Evolutionary conservation across 306 rosid genomes (phyloP).

Genomic region (Vachellia collinsii): DNA sequence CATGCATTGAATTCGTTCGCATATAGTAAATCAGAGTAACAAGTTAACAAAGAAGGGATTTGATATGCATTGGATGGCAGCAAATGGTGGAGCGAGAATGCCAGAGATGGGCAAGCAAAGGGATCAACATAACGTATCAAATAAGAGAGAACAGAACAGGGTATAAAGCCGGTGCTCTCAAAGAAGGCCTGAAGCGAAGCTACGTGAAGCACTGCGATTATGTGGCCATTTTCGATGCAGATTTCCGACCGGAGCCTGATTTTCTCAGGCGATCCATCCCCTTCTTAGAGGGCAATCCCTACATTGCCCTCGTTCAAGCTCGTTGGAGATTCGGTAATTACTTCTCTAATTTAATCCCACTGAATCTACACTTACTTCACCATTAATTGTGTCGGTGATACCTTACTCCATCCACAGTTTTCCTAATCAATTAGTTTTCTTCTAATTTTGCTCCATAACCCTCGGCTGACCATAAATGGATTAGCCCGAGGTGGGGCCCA

Average conservation of each 20-base stretch:
- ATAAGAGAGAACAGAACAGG: constrained; percentile 84
- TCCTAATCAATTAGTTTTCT: not conserved
- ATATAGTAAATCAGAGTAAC: not conserved
- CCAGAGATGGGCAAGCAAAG: constrained; percentile 97
- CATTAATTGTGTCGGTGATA: constrained; percentile 66
- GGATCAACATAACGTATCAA: constrained; percentile 80
- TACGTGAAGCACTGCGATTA: constrained; percentile 91
- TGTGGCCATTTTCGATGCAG: constrained; percentile 92
- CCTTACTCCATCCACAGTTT: not conserved
- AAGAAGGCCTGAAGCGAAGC: constrained; percentile 87
- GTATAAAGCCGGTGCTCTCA: constrained; percentile 95
- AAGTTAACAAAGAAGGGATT: not conserved
- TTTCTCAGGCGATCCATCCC: constrained; percentile 88
- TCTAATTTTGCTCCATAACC: not conserved
- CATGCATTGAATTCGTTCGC: not conserved
- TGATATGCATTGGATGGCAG: constrained; percentile 41
- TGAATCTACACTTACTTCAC: not conserved
- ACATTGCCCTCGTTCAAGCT: constrained; percentile 90
- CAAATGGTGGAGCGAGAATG: constrained; percentile 97
- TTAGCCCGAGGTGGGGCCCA: constrained; percentile 36
- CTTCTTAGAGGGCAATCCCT: constrained; percentile 75
- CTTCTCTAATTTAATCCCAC: too few species aligned
- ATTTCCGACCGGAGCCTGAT: constrained; percentile 91
- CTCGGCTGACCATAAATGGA: not conserved
- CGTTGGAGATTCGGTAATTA: constrained; percentile 96